These are phyloP conservation scores for Aspergillus unguis DNA, from an alignment of 2,329 filamentous ascomycete genomes.

Conservation along the genomic window DNA sequence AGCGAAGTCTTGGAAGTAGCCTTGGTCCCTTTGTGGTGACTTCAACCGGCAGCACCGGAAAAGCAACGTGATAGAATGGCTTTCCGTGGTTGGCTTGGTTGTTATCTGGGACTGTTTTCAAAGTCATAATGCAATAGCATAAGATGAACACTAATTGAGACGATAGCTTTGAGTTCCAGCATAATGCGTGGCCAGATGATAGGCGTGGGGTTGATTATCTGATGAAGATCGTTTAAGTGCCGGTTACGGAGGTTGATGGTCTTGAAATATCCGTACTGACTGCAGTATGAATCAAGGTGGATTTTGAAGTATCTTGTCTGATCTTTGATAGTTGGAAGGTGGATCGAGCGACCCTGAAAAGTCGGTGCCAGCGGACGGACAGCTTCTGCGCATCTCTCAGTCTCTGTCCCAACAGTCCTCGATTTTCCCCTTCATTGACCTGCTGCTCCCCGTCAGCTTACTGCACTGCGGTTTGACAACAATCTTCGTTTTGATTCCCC, in stretches of 20 bases:
- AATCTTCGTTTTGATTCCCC: slow-evolving; percentile 8
- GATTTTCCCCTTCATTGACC: slow-evolving; percentile 1
- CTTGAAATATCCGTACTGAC: no score
- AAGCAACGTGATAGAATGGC: slow-evolving; percentile 28
- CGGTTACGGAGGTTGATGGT: no score
- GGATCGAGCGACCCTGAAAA: not conserved
- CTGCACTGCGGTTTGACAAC: not conserved
- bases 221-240: no score
- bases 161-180: no score
- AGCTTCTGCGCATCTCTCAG: slow-evolving; percentile 9
- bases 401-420: not conserved
- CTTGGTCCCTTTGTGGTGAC: slow-evolving; percentile 3
- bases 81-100: slow-evolving; percentile 30
- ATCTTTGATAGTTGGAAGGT: no score
- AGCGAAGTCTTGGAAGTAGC: slow-evolving; percentile 6
- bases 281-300: no score
- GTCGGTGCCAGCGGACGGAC: slow-evolving; percentile 5
- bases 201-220: no score
- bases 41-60: slow-evolving; percentile 2
- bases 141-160: not conserved
- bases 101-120: not conserved
- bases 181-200: no score
- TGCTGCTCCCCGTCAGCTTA: slow-evolving; percentile 8
- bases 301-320: no score
- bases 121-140: slow-evolving; percentile 8